Percentiles rank a stretch among this genome's conserved stretches.
Conservation (phyloP, 768 basidiomycete species). For the Naganishia friedmannii region DNA sequence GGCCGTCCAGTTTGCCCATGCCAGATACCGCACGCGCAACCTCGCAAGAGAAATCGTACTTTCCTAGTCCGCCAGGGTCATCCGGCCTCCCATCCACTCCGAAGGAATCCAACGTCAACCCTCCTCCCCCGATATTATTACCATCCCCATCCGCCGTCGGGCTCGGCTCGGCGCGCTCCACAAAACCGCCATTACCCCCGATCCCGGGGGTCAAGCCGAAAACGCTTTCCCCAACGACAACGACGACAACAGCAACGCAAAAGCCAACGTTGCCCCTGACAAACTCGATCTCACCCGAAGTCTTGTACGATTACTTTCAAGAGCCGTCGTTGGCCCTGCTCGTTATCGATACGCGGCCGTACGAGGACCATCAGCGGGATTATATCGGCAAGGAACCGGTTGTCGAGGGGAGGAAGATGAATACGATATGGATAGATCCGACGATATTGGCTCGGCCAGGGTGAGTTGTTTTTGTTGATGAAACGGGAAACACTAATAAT, state of each 20-base stretch:
- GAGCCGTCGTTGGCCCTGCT: slow-evolving; percentile 61
- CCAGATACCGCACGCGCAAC: background rate
- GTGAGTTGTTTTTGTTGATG: slow-evolving; percentile 56
- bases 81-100: background rate
- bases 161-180: background rate
- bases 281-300: slow-evolving; percentile 62
- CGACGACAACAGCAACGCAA: too few species aligned
- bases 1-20: slow-evolving; percentile 27
- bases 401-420: slow-evolving; percentile 26
- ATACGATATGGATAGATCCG: slow-evolving; percentile 78
- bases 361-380: slow-evolving; percentile 71
- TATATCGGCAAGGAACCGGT: slow-evolving; percentile 62
- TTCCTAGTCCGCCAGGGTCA: slow-evolving; percentile 33
- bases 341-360: slow-evolving; percentile 75
- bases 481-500: background rate
- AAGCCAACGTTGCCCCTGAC: slow-evolving; percentile 60
- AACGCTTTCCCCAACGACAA: background rate
- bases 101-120: background rate
- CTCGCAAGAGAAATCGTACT: background rate
- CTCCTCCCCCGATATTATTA: background rate
- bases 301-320: slow-evolving; percentile 62
- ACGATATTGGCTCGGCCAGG: slow-evolving; percentile 65
- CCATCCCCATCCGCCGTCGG: too few species aligned
- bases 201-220: slow-evolving; percentile 10
- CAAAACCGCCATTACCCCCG: slow-evolving; percentile 13